Evolutionary conservation across 2,329 filamentous ascomycete species (phyloP), one percentile per base, ranked within the genome.

Genomic region (Neoarthrinium moseri): DNA sequence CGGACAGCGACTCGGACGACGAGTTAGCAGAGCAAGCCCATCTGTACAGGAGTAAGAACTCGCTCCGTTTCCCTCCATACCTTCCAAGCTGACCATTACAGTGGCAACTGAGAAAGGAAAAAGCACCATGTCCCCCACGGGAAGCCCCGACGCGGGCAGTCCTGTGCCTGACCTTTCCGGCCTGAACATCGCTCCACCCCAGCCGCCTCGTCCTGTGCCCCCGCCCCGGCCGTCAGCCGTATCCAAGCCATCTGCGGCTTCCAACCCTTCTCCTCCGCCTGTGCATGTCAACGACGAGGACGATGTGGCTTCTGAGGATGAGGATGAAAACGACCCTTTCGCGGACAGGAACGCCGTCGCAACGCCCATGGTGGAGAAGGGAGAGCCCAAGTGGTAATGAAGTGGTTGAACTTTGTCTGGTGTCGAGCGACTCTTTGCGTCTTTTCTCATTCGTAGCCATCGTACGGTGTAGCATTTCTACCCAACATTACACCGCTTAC

Each of bases 301-400:
- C 3, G 72, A 68, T 23, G 57, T 60, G 13, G 70, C 76, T n/a
- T 72, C 75, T 6, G 80, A 80, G 3, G 84, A 87, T 6, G 84
- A 87, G n/a, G 86, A 90, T 34, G 87, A 91, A n/a, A 80, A 94
- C 52, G 82, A 95, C 60, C 91, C 91, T 0, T 96, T 96, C 64
- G 89, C 87, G 4, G 90, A 96, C 63, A 80, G 80, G 33, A 91
- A 95, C 61, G 87, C 83, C 4, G 76, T 89, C 4, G 53, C 50
- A 17, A 70, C 66, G 18, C 62, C 63, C 5, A 63, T 55, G 55
- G 56, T 61, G 32, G 75, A 75, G 59, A 66, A 58, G 46, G 62
- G 52, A 6, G 64, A 68, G 46, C 62, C 60, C 20, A 57, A 52
- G 48, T 69, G 67, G 66, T 66, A 43, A 37, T 23, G n/a, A n/a